These are phyloP conservation scores for Aspergillus incahuasiensis DNA, from an alignment of 495 filamentous ascomycete species.

Conservation along the genomic window DNA sequence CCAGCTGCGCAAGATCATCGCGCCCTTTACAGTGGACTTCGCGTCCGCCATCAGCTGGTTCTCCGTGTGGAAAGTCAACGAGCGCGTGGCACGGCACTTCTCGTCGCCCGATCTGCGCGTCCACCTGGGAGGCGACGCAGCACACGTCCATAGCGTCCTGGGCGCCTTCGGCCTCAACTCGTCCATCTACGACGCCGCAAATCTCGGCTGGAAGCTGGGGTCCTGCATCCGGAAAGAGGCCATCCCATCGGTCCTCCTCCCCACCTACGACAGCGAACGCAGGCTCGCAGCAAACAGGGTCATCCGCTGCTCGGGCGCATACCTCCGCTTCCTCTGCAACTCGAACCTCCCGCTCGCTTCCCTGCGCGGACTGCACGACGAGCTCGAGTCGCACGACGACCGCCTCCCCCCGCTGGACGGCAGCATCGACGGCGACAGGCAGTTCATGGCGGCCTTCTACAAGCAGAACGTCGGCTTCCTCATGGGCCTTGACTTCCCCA, in stretches of 20 bases:
- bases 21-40: not conserved
- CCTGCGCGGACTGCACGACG: not conserved
- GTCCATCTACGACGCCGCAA: slow-evolving; percentile 2
- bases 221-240: not conserved
- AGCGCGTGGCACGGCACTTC: not conserved
- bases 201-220: slow-evolving; percentile 2
- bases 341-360: not conserved
- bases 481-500: not conserved
- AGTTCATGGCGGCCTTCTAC: not conserved
- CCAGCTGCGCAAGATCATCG: not conserved
- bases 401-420: not conserved
- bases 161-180: slow-evolving; percentile 6
- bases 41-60: slow-evolving; percentile 3
- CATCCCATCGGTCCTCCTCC: not conserved
- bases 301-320: slow-evolving; percentile 1
- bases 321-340: slow-evolving; percentile 5
- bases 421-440: not conserved
- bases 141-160: slow-evolving; percentile 2
- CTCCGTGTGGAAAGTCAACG: slow-evolving; percentile 5
- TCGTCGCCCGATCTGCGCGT: not conserved
- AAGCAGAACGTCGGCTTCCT: not conserved
- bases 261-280: slow-evolving; percentile 3
- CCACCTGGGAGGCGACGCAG: slow-evolving; percentile 1
- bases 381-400: not conserved
- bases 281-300: not conserved